These are phyloP conservation scores for Bruguiera parviflora DNA, from an alignment of 345 rosid genomes.

Conservation along the genomic window DNA sequence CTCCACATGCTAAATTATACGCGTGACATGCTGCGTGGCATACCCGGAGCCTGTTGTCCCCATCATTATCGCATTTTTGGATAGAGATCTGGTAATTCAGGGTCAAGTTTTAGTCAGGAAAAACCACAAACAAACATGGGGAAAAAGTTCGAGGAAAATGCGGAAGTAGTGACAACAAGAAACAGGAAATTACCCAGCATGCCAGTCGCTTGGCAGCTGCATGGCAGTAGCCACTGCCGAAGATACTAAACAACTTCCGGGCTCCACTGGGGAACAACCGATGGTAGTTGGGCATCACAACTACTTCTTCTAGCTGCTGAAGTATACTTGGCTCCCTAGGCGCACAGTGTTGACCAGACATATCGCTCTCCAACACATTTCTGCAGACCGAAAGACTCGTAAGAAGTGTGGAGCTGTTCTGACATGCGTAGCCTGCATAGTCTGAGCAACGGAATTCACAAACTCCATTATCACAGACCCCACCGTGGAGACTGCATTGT, in stretches of 20 bases:
- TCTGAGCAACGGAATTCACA: conserved; percentile 99
- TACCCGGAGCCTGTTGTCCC: conserved; percentile 91
- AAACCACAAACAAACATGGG: neutral
- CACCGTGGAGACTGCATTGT: conserved; percentile 98
- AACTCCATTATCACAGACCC: conserved; percentile 99
- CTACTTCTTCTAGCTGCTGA: conserved; percentile 97
- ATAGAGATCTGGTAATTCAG: conserved; percentile 70
- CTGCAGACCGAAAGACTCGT: conserved; percentile 82
- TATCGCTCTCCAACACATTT: conserved; percentile 72
- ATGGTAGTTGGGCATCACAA: conserved; percentile 93
- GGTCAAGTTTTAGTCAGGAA: neutral
- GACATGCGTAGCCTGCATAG: conserved; percentile 96
- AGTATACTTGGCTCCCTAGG: conserved; percentile 87
- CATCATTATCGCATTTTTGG: conserved; percentile 90
- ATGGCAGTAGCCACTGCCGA: conserved; percentile 76
- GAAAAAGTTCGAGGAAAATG: neutral
- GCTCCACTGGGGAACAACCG: conserved; percentile 86
- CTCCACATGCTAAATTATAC: conserved; percentile 88
- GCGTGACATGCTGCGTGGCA: conserved; percentile 95
- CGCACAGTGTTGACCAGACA: conserved; percentile 84
- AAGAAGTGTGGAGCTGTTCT: conserved; percentile 83
- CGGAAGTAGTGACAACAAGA: neutral
- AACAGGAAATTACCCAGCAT: conserved; percentile 69
- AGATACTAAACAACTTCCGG: conserved; percentile 70
- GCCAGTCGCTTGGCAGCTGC: conserved; percentile 89